Base-by-base conservation (phyloP, 257 asterid species). In the Nicotiana obtusifolia region DNA sequence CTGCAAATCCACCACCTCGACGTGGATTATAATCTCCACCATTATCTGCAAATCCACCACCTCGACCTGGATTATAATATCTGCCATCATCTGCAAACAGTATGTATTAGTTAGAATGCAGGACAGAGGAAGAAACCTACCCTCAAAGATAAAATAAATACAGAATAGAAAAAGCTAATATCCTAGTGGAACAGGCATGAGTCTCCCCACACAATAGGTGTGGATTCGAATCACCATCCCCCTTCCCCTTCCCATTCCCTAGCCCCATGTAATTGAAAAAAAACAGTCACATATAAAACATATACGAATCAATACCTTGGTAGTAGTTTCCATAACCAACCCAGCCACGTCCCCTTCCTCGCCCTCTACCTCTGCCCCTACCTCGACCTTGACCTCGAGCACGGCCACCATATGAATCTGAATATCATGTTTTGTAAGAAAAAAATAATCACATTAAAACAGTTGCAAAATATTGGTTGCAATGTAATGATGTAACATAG, bases 261-360 rank as follows among this genome's bases (percentile, higher is more conserved):
- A 5, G 20, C 31, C 54, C 30, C 68, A 61, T 4, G 17, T 15
- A 5, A 20, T 52, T 37, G 8, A 7, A 57, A 22, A 14, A 24
- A 31, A 68, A 37, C 17, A 71, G 35, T 10, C 44, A 71, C 1
- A 37, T 26, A 44, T n/a, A 7, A 26, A 44, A 71, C 60, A 3
- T 24, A 14, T 73, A 24, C 79, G 26, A 24, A 73, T 15, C 31
- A 57, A 77, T 64, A 89, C 92, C 92, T 90, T 85, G 89, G 84
- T 83, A 87, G 57, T 81, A 73, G 62, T 73, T 86, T 64, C 87
- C 88, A 84, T 84, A 86, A 41, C 83, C 84, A 33, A 87, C 89
- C 84, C 90, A 82, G 69, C 85, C 78, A 30, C 86, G 84, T 7
- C 90, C 83, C 28, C 86, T 78, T n/a, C 89, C 89, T 56, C 68